Evolutionary conservation across 108 stramenopile genomes (phyloP).

Genomic region (Nitzschia putrida): DNA sequence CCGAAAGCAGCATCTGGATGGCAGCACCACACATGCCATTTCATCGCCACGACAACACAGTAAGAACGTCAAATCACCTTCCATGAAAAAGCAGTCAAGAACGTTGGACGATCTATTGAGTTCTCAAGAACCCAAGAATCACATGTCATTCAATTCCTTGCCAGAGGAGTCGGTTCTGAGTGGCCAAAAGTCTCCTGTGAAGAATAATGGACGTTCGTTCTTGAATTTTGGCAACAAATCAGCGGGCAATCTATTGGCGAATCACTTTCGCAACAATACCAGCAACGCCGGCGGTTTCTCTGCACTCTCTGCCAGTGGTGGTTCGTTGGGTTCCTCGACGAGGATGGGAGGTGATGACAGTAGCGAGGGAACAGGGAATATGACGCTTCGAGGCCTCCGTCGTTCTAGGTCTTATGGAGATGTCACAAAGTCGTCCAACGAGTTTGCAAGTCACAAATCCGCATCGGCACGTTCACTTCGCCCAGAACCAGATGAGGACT

Average conservation of each 20-base stretch:
- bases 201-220: neutral
- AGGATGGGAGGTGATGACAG: constrained; percentile 4
- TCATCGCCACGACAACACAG: neutral
- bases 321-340: neutral
- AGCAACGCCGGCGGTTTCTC: neutral
- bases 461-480: neutral
- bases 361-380: neutral
- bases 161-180: neutral
- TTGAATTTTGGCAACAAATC: constrained; percentile 2
- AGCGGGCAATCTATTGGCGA: neutral
- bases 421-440: neutral
- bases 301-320: neutral
- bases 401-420: neutral
- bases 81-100: neutral
- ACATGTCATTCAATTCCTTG: neutral
- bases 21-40: neutral
- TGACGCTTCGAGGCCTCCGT: neutral
- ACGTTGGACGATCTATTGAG: neutral
- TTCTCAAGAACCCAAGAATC: neutral
- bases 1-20: neutral
- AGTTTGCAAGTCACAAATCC: neutral
- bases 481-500: neutral
- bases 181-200: neutral
- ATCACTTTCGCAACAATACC: neutral
- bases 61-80: neutral